These are phyloP conservation scores for Tubosaeta sp. DNA, from an alignment of 768 basidiomycete species.

Conservation along the genomic window DNA sequence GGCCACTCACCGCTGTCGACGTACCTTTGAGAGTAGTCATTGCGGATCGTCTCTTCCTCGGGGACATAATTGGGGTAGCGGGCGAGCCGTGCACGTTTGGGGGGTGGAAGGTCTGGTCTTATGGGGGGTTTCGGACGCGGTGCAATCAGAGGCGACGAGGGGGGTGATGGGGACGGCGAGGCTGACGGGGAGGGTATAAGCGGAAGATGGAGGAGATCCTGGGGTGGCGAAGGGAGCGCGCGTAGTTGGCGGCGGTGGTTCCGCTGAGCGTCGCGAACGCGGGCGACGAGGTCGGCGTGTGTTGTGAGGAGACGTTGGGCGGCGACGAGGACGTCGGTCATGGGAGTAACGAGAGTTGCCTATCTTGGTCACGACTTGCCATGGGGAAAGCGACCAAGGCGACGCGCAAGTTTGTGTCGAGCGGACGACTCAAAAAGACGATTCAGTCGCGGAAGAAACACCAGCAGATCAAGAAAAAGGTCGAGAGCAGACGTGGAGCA, in stretches of 20 bases:
- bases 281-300: slow-evolving; percentile 55
- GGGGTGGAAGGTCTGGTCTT: slow-evolving; percentile 53
- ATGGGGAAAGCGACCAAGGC: slow-evolving; percentile 63
- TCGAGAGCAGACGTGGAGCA: slow-evolving; percentile 52
- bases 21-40: slow-evolving; percentile 90
- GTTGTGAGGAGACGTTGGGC: slow-evolving; percentile 63
- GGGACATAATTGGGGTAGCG: slow-evolving; percentile 81
- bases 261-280: slow-evolving; percentile 54
- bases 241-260: slow-evolving; percentile 54
- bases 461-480: slow-evolving; percentile 70
- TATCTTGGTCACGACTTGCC: slow-evolving; percentile 5
- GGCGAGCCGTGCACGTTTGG: slow-evolving; percentile 66
- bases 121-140: slow-evolving; percentile 35
- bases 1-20: slow-evolving; percentile 92
- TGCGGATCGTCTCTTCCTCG: slow-evolving; percentile 94
- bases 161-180: slow-evolving; percentile 47
- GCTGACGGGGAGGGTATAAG: slow-evolving; percentile 54
- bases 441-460: slow-evolving; percentile 82
- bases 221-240: slow-evolving; percentile 50
- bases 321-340: slow-evolving; percentile 45
- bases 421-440: slow-evolving; percentile 82
- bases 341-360: slow-evolving; percentile 14
- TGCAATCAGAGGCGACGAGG: slow-evolving; percentile 40
- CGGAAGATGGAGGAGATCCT: slow-evolving; percentile 52
- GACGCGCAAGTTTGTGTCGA: slow-evolving; percentile 82